Evolutionary conservation across 1,139 yeast genomes (phyloP).

Genomic region (Taiozyma sp.): DNA sequence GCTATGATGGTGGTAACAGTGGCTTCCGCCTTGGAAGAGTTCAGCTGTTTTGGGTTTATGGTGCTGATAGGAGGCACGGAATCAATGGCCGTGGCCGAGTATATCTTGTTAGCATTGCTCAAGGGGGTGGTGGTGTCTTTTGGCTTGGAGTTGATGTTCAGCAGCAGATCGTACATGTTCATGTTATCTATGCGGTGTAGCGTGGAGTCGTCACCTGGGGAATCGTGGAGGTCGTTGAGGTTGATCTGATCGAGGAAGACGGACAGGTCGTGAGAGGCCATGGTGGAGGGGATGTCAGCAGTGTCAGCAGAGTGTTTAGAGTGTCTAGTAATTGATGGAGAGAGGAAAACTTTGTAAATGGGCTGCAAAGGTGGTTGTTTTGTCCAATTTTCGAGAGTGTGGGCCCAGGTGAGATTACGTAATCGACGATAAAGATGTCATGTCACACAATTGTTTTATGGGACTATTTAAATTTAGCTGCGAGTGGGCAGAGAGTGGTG

Average conservation of each 20-base stretch:
- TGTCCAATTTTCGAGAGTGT: not conserved
- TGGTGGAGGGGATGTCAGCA: not conserved
- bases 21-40: conserved; percentile 3
- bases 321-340: not conserved
- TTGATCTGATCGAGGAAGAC: not conserved
- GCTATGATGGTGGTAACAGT: not conserved
- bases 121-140: not conserved
- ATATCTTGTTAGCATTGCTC: not conserved
- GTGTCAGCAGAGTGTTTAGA: not conserved
- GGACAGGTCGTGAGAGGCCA: not conserved
- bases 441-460: not conserved
- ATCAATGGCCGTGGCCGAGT: not conserved
- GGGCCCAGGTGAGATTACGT: not conserved
- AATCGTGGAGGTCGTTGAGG: not conserved
- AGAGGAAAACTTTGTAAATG: not conserved
- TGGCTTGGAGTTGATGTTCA: not conserved
- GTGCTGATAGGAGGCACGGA: conserved; percentile 8
- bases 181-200: not conserved
- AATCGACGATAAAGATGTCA: not conserved
- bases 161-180: not conserved
- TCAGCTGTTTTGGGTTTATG: conserved; percentile 16
- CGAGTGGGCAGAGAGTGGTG: not conserved
- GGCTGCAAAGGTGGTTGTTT: not conserved
- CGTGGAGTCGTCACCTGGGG: not conserved
- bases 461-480: not conserved